Evolutionary conservation across 1,139 yeast species (phyloP).

Genomic region (Blastobotrys capitulatus): DNA sequence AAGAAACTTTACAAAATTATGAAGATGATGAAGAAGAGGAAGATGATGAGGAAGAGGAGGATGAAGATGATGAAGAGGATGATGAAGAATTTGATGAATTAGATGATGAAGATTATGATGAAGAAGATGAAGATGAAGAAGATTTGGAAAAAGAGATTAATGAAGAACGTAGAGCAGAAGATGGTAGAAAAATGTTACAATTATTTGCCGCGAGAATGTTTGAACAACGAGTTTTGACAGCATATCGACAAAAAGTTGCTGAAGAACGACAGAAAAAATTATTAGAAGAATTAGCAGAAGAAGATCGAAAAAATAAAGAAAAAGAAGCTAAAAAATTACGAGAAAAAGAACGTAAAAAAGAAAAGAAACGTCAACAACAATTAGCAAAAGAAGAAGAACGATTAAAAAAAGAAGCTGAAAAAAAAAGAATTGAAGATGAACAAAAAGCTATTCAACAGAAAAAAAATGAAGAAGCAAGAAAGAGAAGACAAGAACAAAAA

Average conservation of each 20-base stretch:
- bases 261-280: constrained; percentile 67
- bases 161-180: constrained; percentile 53
- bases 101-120: constrained; percentile 26
- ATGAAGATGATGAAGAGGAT: constrained; percentile 24
- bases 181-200: constrained; percentile 70
- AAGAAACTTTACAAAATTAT: constrained; percentile 32
- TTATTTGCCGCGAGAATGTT: constrained; percentile 70
- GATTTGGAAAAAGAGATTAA: constrained; percentile 34
- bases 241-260: constrained; percentile 69
- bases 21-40: constrained; percentile 37
- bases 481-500: constrained; percentile 44
- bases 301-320: constrained; percentile 61
- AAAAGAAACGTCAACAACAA: constrained; percentile 65
- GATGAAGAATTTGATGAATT: constrained; percentile 23
- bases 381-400: constrained; percentile 74
- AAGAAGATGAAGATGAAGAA: constrained; percentile 28
- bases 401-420: constrained; percentile 53
- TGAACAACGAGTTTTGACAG: constrained; percentile 63
- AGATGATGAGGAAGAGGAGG: constrained; percentile 27
- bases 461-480: constrained; percentile 53
- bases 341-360: constrained; percentile 73
- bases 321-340: constrained; percentile 64
- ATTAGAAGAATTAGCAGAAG: constrained; percentile 76
- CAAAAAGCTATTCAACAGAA: constrained; percentile 40
- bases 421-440: constrained; percentile 45